Evolutionary conservation across 176 grass and related monocot species (phyloP).

Genomic region (Oryza australiensis): DNA sequence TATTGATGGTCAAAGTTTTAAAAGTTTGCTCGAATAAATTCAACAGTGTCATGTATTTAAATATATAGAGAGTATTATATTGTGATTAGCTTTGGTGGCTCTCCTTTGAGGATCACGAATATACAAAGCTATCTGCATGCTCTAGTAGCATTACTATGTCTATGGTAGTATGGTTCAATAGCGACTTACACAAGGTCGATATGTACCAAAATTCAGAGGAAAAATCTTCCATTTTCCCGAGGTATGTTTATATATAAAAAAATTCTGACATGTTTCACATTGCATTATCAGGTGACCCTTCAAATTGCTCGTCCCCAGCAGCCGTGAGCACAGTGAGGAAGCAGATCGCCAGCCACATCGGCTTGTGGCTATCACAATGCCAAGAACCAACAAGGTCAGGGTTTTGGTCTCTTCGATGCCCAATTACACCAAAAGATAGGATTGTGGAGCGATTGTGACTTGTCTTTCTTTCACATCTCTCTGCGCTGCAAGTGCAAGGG

Average conservation of each 20-base stretch:
- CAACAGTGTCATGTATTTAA: too few species aligned
- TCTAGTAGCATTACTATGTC: neutral
- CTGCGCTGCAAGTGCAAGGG: too few species aligned
- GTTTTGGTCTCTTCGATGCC: neutral
- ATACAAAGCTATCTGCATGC: neutral
- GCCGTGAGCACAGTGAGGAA: constrained; percentile 68
- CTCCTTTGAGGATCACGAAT: neutral
- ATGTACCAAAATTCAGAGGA: neutral
- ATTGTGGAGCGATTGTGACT: neutral
- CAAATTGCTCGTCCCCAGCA: constrained; percentile 78
- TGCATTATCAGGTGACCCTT: constrained; percentile 57
- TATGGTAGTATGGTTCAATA: neutral
- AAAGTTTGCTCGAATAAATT: too few species aligned
- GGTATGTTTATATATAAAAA: too few species aligned
- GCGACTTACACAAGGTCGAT: neutral
- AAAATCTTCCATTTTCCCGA: neutral
- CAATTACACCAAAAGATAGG: neutral
- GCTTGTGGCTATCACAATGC: constrained; percentile 89
- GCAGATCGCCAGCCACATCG: constrained; percentile 65
- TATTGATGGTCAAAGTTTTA: too few species aligned
- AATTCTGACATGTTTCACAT: constrained; percentile 25
- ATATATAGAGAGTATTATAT: neutral
- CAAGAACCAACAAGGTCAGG: constrained; percentile 39
- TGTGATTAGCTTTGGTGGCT: neutral
- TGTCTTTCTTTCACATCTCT: neutral